Base-by-base conservation (phyloP, 2,329 filamentous ascomycete genomes). In the Hawksworthiomyces lignivorus region DNA sequence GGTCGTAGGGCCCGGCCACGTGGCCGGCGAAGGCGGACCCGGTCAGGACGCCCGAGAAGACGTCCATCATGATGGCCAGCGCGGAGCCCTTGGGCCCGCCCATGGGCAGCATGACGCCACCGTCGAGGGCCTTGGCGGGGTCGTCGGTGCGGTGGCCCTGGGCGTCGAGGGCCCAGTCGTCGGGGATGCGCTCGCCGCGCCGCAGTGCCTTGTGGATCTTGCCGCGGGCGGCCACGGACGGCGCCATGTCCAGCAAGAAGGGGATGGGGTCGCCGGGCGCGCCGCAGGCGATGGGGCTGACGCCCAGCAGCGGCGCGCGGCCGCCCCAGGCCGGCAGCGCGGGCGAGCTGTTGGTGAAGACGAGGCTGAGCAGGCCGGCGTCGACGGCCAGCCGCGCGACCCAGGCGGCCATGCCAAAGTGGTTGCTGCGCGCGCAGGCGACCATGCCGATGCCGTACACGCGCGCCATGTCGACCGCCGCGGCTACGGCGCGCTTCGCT, bases 21-120 rank as follows among this genome's bases (percentile, higher is more conserved):
- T 73, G 58, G 0, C 75, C 75, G 4, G 72, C 76, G 54, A 79
- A 80, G 0, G 74, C 73, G 36, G 69, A 70, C 2, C 75, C 76
- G 4, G 73, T 77, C 8, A 80, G 48, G 1, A 71, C 63, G 6
- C 75, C 76, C 3, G 70, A 76, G 52, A 80, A 79, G 24, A 80
- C 69, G 52, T 80, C 75, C 77, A 80, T 80, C 68, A 76, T 78
- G 36, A 80, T 68, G 70, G 62, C 27, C 17, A 80, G 56, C 2
- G 67, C 77, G 11, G 72, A 75, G 6, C 77, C 77, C 55, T 80
- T 80, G 0, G 76, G 74, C 2, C 77, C 76, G 9, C 75, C 75
- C 68, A 80, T 70, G 3, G 79, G 58, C 48, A 50, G 35, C 42
- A 56, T 46, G 5, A 47, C 45, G 9, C 51, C 49, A 6, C 36